A percentile compares a stretch with the other conserved stretches of the same genome.
phyloP scores from a whole-genome alignment of 495 filamentous ascomycete genomes.

The Astrothelium macrocarpum region DNA sequence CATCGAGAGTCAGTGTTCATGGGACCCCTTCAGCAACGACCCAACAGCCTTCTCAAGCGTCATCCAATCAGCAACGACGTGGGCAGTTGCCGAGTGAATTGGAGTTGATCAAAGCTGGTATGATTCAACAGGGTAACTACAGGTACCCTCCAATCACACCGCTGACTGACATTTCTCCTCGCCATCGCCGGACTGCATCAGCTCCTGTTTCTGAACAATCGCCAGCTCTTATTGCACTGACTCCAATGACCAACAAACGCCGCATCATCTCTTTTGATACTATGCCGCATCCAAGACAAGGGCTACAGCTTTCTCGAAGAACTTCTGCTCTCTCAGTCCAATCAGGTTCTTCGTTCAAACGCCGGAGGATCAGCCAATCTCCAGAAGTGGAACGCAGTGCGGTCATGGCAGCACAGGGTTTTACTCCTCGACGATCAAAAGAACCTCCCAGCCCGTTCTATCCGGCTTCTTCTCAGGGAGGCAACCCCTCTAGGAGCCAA shows the following conservation, averaged over 20 bases:
- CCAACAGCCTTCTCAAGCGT: neutral
- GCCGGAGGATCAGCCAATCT: slow-evolving; percentile 20
- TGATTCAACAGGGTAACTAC: neutral
- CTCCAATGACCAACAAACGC: neutral
- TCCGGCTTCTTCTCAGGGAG: neutral
- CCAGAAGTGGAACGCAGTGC: slow-evolving; percentile 17
- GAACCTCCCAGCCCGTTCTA: slow-evolving; percentile 22
- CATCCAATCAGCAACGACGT: neutral
- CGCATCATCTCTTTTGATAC: neutral
- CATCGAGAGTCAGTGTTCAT: neutral
- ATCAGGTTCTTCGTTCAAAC: slow-evolving; percentile 9
- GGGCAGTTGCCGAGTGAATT: neutral
- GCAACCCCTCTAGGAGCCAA: neutral
- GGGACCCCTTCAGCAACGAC: neutral
- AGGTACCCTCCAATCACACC: slow-evolving; percentile 8
- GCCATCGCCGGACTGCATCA: neutral
- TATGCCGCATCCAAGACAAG: neutral
- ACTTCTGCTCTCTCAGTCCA: neutral
- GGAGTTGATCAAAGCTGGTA: neutral
- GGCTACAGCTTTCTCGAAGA: neutral
- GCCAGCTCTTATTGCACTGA: neutral
- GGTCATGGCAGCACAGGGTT: slow-evolving; percentile 6
- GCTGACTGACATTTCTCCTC: slow-evolving; percentile 1
- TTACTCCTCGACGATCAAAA: slow-evolving; percentile 23
- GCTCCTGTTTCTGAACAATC: neutral